Conservation (phyloP, 768 basidiomycete genomes). For the Auriscalpium vulgare region DNA sequence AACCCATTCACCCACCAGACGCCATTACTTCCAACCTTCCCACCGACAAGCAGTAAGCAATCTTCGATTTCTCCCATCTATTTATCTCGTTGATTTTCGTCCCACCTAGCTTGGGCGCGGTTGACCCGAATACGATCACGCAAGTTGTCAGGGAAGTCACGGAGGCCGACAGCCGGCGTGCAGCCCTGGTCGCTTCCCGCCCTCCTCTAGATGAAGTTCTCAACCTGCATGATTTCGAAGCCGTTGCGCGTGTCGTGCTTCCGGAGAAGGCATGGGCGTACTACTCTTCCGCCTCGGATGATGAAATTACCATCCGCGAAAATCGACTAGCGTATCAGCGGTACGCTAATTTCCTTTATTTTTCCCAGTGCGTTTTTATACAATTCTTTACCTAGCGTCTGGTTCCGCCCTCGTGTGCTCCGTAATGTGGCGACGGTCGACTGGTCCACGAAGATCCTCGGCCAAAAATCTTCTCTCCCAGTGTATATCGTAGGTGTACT, state of each 20-base stretch:
- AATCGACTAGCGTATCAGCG: constrained; percentile 88
- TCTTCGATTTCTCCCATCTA: not conserved
- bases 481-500: constrained; percentile 56
- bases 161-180: constrained; percentile 60
- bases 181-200: constrained; percentile 47
- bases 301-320: constrained; percentile 83
- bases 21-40: constrained; percentile 70
- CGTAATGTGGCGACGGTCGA: constrained; percentile 81
- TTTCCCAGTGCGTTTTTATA: not conserved
- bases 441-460: constrained; percentile 75
- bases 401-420: constrained; percentile 32
- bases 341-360: constrained; percentile 25
- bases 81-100: not conserved
- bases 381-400: constrained; percentile 9
- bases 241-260: constrained; percentile 75
- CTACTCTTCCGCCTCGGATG: constrained; percentile 93
- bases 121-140: constrained; percentile 60
- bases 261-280: constrained; percentile 89
- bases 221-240: constrained; percentile 91
- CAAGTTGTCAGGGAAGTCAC: constrained; percentile 54
- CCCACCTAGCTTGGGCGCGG: constrained; percentile 44
- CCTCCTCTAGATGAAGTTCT: constrained; percentile 74
- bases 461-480: constrained; percentile 65
- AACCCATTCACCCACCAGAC: constrained; percentile 82
- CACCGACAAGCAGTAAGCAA: constrained; percentile 56